Conservation (phyloP, 768 basidiomycete genomes). For the Lactarius sanguifluus region DNA sequence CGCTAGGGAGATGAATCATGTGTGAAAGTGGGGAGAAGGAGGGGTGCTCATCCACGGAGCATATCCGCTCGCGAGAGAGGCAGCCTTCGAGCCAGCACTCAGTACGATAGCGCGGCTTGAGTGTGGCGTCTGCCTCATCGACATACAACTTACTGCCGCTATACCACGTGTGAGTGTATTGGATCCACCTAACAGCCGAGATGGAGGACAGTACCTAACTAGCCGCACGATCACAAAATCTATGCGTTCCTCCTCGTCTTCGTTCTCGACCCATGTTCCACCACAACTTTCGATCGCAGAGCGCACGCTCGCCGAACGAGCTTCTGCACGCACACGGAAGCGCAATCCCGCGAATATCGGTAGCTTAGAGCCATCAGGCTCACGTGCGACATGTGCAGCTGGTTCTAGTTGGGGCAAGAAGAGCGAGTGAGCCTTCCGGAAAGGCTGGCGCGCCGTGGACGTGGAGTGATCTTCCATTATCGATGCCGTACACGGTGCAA, state of each 20-base stretch:
- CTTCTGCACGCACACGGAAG: conserved; percentile 68
- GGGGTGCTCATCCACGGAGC: conserved; percentile 63
- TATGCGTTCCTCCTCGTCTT: conserved; percentile 46
- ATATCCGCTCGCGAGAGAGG: conserved; percentile 71
- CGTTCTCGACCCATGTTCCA: conserved; percentile 47
- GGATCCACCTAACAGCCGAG: neutral
- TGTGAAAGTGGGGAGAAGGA: conserved; percentile 67
- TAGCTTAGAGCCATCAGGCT: conserved; percentile 8
- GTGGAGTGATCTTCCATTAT: conserved; percentile 26
- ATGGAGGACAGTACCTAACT: conserved; percentile 53
- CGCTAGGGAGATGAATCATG: conserved; percentile 56
- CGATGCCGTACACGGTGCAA: conserved; percentile 42
- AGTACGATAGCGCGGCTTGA: conserved; percentile 66
- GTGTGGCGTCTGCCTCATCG: conserved; percentile 49
- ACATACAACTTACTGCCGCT: conserved; percentile 72
- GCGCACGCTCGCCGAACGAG: conserved; percentile 55
- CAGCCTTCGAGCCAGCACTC: conserved; percentile 95
- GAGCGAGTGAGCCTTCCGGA: conserved; percentile 42
- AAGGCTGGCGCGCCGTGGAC: conserved; percentile 41
- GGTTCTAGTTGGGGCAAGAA: conserved; percentile 19
- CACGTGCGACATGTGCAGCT: conserved; percentile 27
- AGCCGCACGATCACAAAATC: conserved; percentile 72
- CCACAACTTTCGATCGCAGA: conserved; percentile 60
- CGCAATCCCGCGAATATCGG: conserved; percentile 54
- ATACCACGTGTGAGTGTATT: neutral